Base-by-base conservation (phyloP, 306 rosid genomes). In the Rosa multiflora region DNA sequence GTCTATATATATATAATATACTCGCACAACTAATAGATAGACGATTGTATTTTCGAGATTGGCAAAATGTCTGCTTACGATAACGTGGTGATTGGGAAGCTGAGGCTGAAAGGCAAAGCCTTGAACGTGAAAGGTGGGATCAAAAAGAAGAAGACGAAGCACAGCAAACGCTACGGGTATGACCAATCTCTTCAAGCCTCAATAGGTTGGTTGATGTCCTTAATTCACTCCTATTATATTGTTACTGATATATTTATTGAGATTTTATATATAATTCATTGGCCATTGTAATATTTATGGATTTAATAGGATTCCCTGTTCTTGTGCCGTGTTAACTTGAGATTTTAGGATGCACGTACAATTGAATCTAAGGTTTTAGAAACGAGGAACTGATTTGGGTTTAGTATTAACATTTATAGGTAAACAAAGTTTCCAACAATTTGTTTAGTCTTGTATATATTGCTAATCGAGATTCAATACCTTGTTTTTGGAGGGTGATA, bases 41-140 rank as follows among this genome's bases (percentile, higher is more conserved):
- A 29, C 32, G 32, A 29, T 29, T 29, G 32, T 29, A 29, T 3
- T 23, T 63, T 1, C 0, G 21, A 10, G 5, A 2, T 12, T 11
- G 48, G 35, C 47, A 15, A 37, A 29, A 76, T 77, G 87, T 80
- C 77, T 62, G 82, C 42, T 29, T 73, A 67, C 64, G 84, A 80
- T 63, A 77, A 73, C 75, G 56, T 84, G 5, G 78, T 84, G 44
- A 56, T 55, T 8, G 91, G 82, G 73, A 89, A 83, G 79, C 72
- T 89, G 85, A 87, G 75, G 85, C 80, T 91, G 78, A 89, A 87
- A 70, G 93, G 89, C 4, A 90, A 86, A 68, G 73, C 89, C 18
- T 70, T 88, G 81, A 76, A 84, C 40, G 82, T 85, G 56, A 88
- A 76, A 81, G 85, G 63, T 4, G 87, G 83, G n/a, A 81, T 86